Conservation (phyloP, 148 eudicot species). For the Rhododendron ovatum region DNA sequence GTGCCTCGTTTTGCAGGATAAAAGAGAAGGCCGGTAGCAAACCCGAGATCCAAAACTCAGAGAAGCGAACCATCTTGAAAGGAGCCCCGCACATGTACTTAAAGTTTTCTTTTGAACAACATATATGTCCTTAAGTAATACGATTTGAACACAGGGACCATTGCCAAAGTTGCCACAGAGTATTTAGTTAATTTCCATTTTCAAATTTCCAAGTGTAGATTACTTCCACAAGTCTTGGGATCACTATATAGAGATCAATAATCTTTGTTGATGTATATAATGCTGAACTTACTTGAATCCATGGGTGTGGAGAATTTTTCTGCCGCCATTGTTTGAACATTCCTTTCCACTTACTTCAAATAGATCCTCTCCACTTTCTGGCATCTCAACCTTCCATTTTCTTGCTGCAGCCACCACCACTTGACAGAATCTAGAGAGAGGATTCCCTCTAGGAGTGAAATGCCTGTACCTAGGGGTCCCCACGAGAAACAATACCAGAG, state of each 20-base stretch:
- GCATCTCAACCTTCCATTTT: constrained; percentile 40
- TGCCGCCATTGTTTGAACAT: constrained; percentile 27
- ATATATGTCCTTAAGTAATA: too few relatives aligned
- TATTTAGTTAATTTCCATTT: background rate
- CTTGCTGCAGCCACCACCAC: constrained; percentile 46
- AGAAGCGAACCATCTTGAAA: too few relatives aligned
- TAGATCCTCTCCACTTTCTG: constrained; percentile 31
- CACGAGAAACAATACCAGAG: constrained; percentile 41
- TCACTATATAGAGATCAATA: background rate
- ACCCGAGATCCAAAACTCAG: too few relatives aligned
- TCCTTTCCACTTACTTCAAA: constrained; percentile 43
- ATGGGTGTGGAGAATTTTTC: constrained; percentile 48
- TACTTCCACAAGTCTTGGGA: background rate
- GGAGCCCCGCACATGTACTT: too few relatives aligned
- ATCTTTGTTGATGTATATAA: background rate
- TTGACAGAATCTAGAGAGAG: constrained; percentile 49
- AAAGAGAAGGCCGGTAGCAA: too few relatives aligned
- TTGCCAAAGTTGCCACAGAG: background rate
- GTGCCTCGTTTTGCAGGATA: too few relatives aligned
- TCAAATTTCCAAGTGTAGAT: background rate
- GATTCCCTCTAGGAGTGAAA: constrained; percentile 53
- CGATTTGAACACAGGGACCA: background rate
- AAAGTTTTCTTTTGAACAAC: too few relatives aligned
- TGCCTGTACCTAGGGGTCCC: constrained; percentile 60
- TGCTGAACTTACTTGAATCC: constrained; percentile 50